Percentiles rank a stretch among this genome's conserved stretches.
Evolutionary conservation across 345 rosid genomes (phyloP).

Genomic region (Syzygium aromaticum): DNA sequence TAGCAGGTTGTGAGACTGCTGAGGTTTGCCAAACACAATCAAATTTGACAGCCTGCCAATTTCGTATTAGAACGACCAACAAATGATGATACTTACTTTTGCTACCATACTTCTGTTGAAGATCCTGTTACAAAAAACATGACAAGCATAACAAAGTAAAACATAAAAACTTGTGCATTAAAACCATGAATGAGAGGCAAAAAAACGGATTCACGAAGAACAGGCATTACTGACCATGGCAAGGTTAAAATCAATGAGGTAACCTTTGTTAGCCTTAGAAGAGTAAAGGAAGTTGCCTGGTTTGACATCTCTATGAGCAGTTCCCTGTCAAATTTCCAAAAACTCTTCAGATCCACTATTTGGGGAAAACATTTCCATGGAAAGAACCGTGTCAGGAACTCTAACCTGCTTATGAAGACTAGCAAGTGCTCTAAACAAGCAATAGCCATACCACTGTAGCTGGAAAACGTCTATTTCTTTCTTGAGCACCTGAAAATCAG

Average conservation of each 20-base stretch:
- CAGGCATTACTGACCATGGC: slow-evolving; percentile 60
- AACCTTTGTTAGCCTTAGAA: slow-evolving; percentile 64
- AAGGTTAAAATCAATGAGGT: slow-evolving; percentile 92
- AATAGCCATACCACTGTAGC: slow-evolving; percentile 75
- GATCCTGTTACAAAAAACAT: slow-evolving; percentile 46
- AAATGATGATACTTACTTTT: slow-evolving; percentile 35
- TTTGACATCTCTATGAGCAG: slow-evolving; percentile 93
- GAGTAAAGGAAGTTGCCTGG: slow-evolving; percentile 97
- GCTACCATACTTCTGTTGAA: slow-evolving; percentile 58
- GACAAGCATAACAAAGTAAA: background rate
- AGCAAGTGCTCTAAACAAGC: slow-evolving; percentile 83
- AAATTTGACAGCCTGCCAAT: background rate
- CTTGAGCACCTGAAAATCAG: slow-evolving; percentile 42
- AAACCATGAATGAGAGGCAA: background rate
- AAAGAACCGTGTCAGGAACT: background rate
- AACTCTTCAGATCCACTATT: background rate
- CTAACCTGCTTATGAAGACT: slow-evolving; percentile 82
- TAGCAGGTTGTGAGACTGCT: background rate
- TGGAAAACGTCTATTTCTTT: slow-evolving; percentile 63
- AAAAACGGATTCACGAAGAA: background rate
- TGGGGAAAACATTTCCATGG: background rate
- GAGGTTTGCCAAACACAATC: background rate
- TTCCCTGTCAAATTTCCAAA: slow-evolving; percentile 38
- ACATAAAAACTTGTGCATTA: background rate
- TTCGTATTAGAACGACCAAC: background rate